A percentile compares a stretch with the other conserved stretches of the same genome.
phyloP scores from a whole-genome alignment of 768 basidiomycete species.

The Amanita jacksonii region DNA sequence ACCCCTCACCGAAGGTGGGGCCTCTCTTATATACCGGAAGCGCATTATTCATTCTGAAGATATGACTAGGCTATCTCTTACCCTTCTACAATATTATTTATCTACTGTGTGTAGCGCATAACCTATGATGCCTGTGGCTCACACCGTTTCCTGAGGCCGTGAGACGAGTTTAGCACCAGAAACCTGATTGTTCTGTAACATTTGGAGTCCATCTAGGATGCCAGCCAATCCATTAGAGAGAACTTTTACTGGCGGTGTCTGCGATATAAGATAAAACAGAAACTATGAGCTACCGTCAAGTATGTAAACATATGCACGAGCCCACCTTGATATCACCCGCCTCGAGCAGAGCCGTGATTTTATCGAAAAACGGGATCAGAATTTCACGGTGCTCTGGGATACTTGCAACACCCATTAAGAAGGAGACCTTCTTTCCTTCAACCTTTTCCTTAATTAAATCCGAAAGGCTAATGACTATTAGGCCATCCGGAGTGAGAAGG shows the following conservation, averaged over 20 bases:
- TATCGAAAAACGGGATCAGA: background rate
- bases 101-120: too few relatives aligned
- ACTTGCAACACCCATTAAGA: conserved; percentile 5
- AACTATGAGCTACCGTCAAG: too few relatives aligned
- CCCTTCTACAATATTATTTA: too few relatives aligned
- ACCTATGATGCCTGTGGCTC: too few relatives aligned
- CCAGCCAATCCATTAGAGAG: conserved; percentile 16
- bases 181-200: conserved; percentile 12
- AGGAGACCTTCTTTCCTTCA: conserved; percentile 10
- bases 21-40: too few relatives aligned
- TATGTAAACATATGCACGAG: too few relatives aligned
- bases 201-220: conserved; percentile 14
- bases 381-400: conserved; percentile 7
- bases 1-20: too few relatives aligned
- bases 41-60: too few relatives aligned
- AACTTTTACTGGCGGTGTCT: conserved; percentile 17
- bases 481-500: conserved; percentile 17
- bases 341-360: conserved; percentile 12
- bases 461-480: conserved; percentile 18
- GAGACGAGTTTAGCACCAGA: conserved; percentile 18
- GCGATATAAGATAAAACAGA: background rate
- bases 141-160: conserved; percentile 9
- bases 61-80: too few relatives aligned
- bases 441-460: conserved; percentile 14
- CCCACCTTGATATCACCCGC: conserved; percentile 16